Percentiles rank a stretch among this genome's conserved stretches.
Conservation (phyloP, 2,329 filamentous ascomycete species). For the Cryphonectria naterciae region DNA sequence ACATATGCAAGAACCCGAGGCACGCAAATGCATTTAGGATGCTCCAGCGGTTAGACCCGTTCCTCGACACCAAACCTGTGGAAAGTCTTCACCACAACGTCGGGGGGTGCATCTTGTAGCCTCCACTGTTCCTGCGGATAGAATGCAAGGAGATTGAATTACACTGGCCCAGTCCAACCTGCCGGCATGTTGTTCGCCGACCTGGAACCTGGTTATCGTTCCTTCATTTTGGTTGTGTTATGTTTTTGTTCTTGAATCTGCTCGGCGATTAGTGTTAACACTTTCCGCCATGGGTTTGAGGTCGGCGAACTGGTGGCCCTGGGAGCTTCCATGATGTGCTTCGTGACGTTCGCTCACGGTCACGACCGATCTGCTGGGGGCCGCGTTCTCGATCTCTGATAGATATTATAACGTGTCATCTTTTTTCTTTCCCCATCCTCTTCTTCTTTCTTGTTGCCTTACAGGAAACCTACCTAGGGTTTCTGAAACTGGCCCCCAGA, state of each 20-base stretch:
- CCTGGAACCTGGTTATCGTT: neutral
- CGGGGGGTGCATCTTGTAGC: neutral
- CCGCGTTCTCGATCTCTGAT: neutral
- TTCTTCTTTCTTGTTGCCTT: neutral
- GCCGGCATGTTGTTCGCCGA: neutral
- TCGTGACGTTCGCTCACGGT: neutral
- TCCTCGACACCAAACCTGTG: neutral
- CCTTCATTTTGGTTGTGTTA: no score
- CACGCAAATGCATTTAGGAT: neutral
- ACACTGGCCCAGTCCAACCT: neutral
- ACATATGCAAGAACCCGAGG: neutral
- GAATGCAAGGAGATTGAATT: neutral
- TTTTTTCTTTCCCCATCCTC: neutral
- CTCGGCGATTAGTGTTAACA: neutral
- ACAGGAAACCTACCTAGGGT: neutral
- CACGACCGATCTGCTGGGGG: neutral
- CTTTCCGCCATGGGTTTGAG: neutral
- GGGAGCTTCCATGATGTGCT: neutral
- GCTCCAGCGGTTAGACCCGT: neutral
- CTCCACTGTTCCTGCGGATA: neutral
- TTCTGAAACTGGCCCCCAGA: constrained; percentile 14
- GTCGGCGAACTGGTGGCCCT: neutral
- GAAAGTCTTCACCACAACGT: neutral
- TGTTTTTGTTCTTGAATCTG: neutral
- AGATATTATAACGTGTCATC: neutral